Conservation (phyloP, 805 yeast genomes). For the Candida palmyrensis region DNA sequence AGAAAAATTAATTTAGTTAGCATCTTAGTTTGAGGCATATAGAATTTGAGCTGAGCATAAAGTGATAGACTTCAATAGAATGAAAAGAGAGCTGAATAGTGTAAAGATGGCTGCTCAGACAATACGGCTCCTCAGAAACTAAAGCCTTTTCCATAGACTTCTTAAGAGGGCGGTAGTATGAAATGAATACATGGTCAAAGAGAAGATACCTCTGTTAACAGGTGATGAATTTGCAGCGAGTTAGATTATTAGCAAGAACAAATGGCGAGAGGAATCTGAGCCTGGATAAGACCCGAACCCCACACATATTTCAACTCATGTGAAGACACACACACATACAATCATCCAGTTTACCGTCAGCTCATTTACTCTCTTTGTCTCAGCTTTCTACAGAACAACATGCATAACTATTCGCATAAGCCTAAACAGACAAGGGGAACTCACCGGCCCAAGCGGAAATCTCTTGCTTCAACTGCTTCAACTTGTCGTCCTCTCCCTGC, state of each 20-base stretch:
- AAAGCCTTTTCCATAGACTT: too few relatives aligned
- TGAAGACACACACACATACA: neutral
- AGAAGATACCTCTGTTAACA: too few relatives aligned
- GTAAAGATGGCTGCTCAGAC: too few relatives aligned
- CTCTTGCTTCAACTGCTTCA: slow-evolving; percentile 66
- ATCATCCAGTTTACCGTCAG: neutral
- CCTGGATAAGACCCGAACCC: too few relatives aligned
- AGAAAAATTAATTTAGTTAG: slow-evolving; percentile 12
- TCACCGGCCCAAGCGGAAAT: slow-evolving; percentile 88
- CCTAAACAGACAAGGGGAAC: slow-evolving; percentile 53
- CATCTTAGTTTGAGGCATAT: too few relatives aligned
- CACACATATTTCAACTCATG: too few relatives aligned
- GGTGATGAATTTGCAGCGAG: too few relatives aligned
- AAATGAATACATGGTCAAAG: slow-evolving; percentile 4
- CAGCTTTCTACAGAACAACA: neutral
- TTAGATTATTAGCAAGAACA: too few relatives aligned
- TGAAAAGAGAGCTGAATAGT: too few relatives aligned
- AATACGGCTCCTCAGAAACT: too few relatives aligned
- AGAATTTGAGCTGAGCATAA: neutral
- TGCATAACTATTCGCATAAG: neutral
- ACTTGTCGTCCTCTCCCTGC: slow-evolving; percentile 61
- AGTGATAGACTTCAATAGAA: neutral
- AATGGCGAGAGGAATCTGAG: too few relatives aligned
- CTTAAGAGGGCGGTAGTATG: too few relatives aligned
- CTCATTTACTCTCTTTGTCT: slow-evolving; percentile 5